Evolutionary conservation across 176 grass and related monocot genomes (phyloP).

Genomic region (Hordeum marinum): DNA sequence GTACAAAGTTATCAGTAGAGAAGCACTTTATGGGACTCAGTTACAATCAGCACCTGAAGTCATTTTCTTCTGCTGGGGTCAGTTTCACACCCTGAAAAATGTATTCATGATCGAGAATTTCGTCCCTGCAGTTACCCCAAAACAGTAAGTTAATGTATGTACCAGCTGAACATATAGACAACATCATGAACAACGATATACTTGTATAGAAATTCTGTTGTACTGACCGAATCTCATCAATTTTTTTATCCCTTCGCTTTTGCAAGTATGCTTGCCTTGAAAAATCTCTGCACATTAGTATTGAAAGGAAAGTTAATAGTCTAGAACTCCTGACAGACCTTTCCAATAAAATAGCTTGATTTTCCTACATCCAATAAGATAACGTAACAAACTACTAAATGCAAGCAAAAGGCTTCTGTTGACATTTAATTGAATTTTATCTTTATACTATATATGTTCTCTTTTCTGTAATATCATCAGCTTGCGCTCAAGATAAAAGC

Average conservation of each 20-base stretch:
- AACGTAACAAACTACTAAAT: not conserved
- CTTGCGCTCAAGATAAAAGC: slow-evolving; percentile 8
- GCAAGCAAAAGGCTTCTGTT: not conserved
- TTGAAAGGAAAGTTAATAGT: slow-evolving; percentile 7
- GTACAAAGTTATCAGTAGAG: slow-evolving; percentile 10
- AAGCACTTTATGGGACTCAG: not conserved
- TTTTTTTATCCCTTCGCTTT: slow-evolving; percentile 89
- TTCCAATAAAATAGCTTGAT: not conserved
- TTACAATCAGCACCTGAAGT: slow-evolving; percentile 51
- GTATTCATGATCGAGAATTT: slow-evolving; percentile 89
- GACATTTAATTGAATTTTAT: not conserved
- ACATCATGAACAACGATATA: slow-evolving; percentile 20
- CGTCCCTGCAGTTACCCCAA: slow-evolving; percentile 52
- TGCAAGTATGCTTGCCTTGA: slow-evolving; percentile 85
- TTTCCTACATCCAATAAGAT: not conserved
- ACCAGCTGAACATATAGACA: not conserved
- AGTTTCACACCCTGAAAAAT: slow-evolving; percentile 81
- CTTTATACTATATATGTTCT: not conserved
- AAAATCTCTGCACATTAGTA: slow-evolving; percentile 54
- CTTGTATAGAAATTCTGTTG: slow-evolving; percentile 18
- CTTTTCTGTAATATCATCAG: not conserved
- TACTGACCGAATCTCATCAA: slow-evolving; percentile 74
- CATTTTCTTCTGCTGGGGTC: slow-evolving; percentile 74
- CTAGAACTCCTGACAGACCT: not conserved
- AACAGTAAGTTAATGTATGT: slow-evolving; percentile 9